A percentile compares a stretch with the other conserved stretches of the same genome.
Conservation (phyloP, 352 stramenopile genomes). For the Globisporangium nagaii region DNA sequence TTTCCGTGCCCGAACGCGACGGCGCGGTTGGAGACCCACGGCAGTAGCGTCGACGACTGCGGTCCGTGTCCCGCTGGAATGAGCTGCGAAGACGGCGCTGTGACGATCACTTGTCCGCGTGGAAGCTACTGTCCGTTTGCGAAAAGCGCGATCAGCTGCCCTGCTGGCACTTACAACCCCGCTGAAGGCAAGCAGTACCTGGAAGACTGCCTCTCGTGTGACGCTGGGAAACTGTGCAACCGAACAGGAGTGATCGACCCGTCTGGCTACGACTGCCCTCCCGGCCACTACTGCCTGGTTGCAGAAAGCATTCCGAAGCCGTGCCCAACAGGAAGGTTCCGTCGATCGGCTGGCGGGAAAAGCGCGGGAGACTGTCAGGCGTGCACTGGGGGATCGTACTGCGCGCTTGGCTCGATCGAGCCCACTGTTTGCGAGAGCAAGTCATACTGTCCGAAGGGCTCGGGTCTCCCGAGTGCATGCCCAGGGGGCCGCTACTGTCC, state of each 20-base stretch:
- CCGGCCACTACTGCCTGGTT: conserved; percentile 62
- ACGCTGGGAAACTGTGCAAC: conserved; percentile 71
- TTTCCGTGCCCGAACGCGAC: conserved; percentile 58
- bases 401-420: conserved; percentile 31
- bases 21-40: conserved; percentile 46
- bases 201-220: conserved; percentile 57
- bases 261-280: conserved; percentile 57
- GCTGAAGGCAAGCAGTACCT: conserved; percentile 24
- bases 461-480: conserved; percentile 45
- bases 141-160: conserved; percentile 43
- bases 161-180: conserved; percentile 55
- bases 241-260: conserved; percentile 54
- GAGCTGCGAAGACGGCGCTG: conserved; percentile 73
- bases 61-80: conserved; percentile 79
- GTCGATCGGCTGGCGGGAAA: conserved; percentile 25
- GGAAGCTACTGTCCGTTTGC: conserved; percentile 52
- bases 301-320: conserved; percentile 24
- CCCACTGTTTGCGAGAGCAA: conserved; percentile 44
- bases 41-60: conserved; percentile 51
- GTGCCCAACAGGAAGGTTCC: conserved; percentile 49
- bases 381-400: conserved; percentile 65
- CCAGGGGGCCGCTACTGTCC: conserved; percentile 66
- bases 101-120: conserved; percentile 54
- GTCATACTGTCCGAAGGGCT: conserved; percentile 56
- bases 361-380: conserved; percentile 30